A percentile compares a stretch with the other conserved stretches of the same genome.
These are phyloP conservation scores for Candida golubevii DNA, from an alignment of 805 yeast species.

Conservation along the genomic window DNA sequence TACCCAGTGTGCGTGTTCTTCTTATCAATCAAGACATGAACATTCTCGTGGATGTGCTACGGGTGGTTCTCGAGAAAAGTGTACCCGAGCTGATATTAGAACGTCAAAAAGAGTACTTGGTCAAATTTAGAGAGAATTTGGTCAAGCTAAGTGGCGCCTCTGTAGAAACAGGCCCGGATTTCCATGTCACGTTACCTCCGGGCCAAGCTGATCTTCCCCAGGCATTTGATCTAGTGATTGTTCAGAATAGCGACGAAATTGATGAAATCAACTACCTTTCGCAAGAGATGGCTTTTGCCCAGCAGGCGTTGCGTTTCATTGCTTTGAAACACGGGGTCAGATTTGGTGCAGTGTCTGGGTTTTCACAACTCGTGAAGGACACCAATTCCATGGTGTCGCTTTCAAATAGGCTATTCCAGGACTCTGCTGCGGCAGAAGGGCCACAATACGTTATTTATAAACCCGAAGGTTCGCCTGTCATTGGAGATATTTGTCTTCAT, in stretches of 20 bases:
- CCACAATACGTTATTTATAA: constrained; percentile 2
- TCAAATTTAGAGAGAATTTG: constrained; percentile 7
- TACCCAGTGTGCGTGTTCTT: constrained; percentile 6
- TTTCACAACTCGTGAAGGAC: constrained; percentile 17
- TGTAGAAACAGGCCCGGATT: not conserved
- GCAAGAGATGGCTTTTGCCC: constrained; percentile 22
- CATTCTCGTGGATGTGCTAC: constrained; percentile 8
- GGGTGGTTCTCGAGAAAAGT: constrained; percentile 1
- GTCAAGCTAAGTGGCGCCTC: constrained; percentile 2
- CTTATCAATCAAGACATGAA: constrained; percentile 9
- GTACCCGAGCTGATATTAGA: not conserved
- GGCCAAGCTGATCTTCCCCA: constrained; percentile 26
- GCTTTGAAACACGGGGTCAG: constrained; percentile 29
- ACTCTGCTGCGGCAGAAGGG: constrained; percentile 1
- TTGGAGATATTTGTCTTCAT: constrained; percentile 10
- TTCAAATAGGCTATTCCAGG: constrained; percentile 3
- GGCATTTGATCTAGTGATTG: constrained; percentile 16
- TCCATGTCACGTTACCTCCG: constrained; percentile 8
- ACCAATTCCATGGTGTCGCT: constrained; percentile 4
- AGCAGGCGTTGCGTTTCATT: constrained; percentile 34
- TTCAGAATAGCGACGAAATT: constrained; percentile 14
- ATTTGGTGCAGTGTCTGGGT: constrained; percentile 15
- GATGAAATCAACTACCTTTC: constrained; percentile 19
- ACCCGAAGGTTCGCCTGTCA: constrained; percentile 3
- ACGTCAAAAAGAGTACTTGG: constrained; percentile 1